Evolutionary conservation across 345 rosid species (phyloP), one percentile per base, ranked within the genome.

Genomic region (Camelina sativa): DNA sequence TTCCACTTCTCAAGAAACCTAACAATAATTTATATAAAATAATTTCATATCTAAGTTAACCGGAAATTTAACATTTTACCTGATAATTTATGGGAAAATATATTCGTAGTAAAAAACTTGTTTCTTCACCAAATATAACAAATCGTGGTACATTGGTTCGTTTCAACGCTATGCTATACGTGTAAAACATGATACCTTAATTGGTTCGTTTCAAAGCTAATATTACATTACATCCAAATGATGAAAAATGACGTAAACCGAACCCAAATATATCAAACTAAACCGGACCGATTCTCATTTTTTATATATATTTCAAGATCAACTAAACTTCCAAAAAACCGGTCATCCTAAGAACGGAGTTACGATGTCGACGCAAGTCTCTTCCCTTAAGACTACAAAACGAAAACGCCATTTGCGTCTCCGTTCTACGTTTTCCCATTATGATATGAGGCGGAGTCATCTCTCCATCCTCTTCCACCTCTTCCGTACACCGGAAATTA

Each of bases 371-470:
- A 13, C 91, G 84, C 84, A 94, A 81, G 67, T 91, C 85, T 51
- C 97, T 82, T 20, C 98, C 98, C 65, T 87, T 91, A 10, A 94
- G 86, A 12, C 86, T 88, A 46, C 89, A 82, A 60, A 90, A 87
- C 0, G 96, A 91, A 68, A 86, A 90, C 22, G 91, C 92, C 90
- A 94, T 86, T 77, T 90, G 87, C 61, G 84, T 70, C 6, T 85
- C 84, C 15, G 77, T 71, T 57, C 86, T 76, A 19, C 78, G 69
- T 62, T 91, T 83, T 43, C 84, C 85, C 19, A 82, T 67, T 4
- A 87, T 82, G 2, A 91, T 69, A 70, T 89, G 88, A 2, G 93
- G 97, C 9, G 95, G 97, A 44, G 76, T 81, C 50, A 78, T 65
- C 12, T 75, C 82, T 25, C 50, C 68, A 1, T 71, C 82, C 11